Evolutionary conservation across 2,329 filamentous ascomycete species (phyloP), one percentile per base, ranked within the genome.

Genomic region (Venturia pyrina): DNA sequence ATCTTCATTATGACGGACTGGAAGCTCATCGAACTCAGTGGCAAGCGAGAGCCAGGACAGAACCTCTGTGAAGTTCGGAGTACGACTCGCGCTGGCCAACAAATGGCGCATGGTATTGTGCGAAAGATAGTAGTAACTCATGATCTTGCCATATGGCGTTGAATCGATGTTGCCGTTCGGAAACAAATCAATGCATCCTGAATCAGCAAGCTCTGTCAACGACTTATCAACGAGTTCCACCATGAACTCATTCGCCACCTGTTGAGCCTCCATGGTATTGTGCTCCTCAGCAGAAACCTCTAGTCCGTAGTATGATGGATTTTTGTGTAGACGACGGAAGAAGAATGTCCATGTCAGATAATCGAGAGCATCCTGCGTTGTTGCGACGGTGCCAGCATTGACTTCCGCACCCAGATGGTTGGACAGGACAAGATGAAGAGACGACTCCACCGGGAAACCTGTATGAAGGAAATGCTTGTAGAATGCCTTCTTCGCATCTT

Each of bases 331-430:
- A 13, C 95, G 85, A 2, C 96, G 87, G 83, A 99, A 99, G 84
- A 99, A 99, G 81, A 99, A 99, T 0, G 96, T 99, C 95, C 96
- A 99, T 0, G 95, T 99, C 64, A 99, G 79, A 74, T 99, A 99
- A 76, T 99, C 96, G 4, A 99, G 83, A 0, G 95, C 95, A 77
- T 99, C 95, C 77, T 99, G 95, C 77, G 97, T 97, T 10, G 92
- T 96, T 41, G 89, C 81, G 63, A 99, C 90, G 0, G 95, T 99
- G 70, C 91, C 93, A 0, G 95, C 91, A 0, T 93, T 96, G 6
- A 98, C 87, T 78, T 99, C 95, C 67, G 95, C 95, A 68, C 92
- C 89, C 75, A 99, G 83, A 83, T 99, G 96, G 79, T 99, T 96
- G 78, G 98, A 93, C 8, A 99, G 81, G 0, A 98, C 95, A 24